phyloP scores from a whole-genome alignment of 2,329 filamentous ascomycete species.

The Cercospora sp. region DNA sequence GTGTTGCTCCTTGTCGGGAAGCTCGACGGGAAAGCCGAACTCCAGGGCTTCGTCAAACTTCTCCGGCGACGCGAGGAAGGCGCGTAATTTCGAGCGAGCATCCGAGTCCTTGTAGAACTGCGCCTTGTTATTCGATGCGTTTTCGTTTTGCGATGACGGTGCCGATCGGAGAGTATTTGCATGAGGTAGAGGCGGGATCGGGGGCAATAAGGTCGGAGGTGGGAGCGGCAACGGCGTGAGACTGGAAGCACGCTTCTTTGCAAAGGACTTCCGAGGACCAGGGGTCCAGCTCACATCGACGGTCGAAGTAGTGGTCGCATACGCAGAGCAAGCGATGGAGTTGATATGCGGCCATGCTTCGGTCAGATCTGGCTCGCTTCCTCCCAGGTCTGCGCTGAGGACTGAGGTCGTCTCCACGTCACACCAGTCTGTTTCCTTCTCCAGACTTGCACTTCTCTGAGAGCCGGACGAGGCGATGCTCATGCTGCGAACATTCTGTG shows the following conservation, averaged over 20 bases:
- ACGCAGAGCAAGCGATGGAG: constrained; percentile 5
- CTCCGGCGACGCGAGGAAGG: constrained; percentile 83
- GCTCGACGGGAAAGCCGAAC: constrained; percentile 72
- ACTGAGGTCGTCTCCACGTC: constrained; percentile 20
- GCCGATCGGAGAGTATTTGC: constrained; percentile 12
- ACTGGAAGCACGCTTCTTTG: constrained; percentile 27
- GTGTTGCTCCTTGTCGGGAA: not conserved
- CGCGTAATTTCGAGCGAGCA: constrained; percentile 78
- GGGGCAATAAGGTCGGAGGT: constrained; percentile 33
- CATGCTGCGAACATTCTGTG: constrained; percentile 9
- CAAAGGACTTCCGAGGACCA: constrained; percentile 20
- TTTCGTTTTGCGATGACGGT: constrained; percentile 6
- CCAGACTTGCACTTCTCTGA: constrained; percentile 1
- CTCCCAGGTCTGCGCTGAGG: constrained; percentile 18
- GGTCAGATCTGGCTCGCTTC: constrained; percentile 10
- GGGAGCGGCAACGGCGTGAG: constrained; percentile 34
- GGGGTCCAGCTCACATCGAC: constrained; percentile 2
- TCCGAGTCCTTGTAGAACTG: constrained; percentile 88
- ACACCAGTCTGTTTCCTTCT: constrained; percentile 22
- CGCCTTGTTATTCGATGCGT: constrained; percentile 10
- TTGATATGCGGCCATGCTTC: not conserved
- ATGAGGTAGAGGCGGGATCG: constrained; percentile 28
- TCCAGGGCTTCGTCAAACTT: constrained; percentile 96
- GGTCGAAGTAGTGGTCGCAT: not conserved
- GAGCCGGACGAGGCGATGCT: constrained; percentile 3